Conservation (phyloP, 441 rosid species). For the Jatropha multifida region DNA sequence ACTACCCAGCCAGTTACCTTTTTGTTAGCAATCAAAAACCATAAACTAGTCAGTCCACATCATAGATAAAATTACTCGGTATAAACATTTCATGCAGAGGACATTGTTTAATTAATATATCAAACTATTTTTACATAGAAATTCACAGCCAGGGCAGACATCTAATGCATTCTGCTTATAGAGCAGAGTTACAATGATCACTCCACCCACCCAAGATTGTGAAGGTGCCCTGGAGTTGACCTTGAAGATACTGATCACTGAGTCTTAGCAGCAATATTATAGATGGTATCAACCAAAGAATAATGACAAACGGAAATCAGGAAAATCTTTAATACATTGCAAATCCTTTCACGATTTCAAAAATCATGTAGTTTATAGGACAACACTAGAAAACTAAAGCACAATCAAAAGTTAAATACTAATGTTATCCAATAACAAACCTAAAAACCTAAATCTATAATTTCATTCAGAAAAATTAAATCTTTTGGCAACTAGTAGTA, state of each 20-base stretch:
- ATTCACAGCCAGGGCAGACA: not conserved
- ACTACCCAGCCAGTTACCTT: constrained; percentile 99
- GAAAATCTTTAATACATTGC: not conserved
- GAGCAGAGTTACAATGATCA: not conserved
- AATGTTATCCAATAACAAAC: not conserved
- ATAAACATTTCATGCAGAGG: not conserved
- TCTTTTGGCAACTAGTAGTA: not conserved
- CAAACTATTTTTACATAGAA: not conserved
- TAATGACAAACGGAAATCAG: not conserved
- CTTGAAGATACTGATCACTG: not conserved
- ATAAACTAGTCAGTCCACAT: constrained; percentile 23
- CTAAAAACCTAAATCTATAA: not conserved
- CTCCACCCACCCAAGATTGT: not conserved
- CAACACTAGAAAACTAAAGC: not conserved
- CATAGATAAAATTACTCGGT: not conserved
- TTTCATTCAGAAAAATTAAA: not conserved
- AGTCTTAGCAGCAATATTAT: constrained; percentile 10
- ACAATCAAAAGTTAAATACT: not conserved
- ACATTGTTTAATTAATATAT: not conserved
- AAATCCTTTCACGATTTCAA: not conserved
- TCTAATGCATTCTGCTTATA: constrained; percentile 8
- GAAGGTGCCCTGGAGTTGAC: not conserved
- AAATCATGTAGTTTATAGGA: not conserved
- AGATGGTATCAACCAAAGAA: not conserved
- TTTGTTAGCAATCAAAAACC: constrained; percentile 31